A percentile compares a stretch with the other conserved stretches of the same genome.
Conservation (phyloP, 1,284 basidiomycete genomes). For the Flammula alnicola region DNA sequence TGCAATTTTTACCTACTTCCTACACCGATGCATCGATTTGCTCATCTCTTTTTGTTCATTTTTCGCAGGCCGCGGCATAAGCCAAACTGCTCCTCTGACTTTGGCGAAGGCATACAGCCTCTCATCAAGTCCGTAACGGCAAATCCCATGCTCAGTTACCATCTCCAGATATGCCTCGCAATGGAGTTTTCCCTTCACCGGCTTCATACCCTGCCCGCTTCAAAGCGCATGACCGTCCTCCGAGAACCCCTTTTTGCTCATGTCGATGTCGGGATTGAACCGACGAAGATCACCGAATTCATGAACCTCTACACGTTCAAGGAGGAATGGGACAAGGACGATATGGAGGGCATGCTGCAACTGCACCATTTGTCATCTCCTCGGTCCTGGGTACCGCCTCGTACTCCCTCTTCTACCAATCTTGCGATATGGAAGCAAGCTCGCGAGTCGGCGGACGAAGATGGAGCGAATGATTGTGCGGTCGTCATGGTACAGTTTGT, state of each 20-base stretch:
- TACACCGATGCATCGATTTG: not conserved
- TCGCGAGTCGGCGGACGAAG: conserved; percentile 14
- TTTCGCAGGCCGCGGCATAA: conserved; percentile 19
- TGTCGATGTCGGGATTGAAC: conserved; percentile 26
- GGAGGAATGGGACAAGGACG: conserved; percentile 17
- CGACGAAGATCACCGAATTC: conserved; percentile 21
- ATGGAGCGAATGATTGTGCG: conserved; percentile 11
- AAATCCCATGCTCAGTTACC: conserved; percentile 22
- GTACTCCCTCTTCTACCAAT: conserved; percentile 3
- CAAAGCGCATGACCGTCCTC: conserved; percentile 8
- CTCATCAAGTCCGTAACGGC: conserved; percentile 20
- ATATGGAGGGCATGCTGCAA: conserved; percentile 24
- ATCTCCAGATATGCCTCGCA: conserved; percentile 20
- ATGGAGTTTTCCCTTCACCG: conserved; percentile 16
- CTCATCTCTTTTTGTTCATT: not conserved
- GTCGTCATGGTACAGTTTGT: conserved; percentile 21
- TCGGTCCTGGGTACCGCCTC: conserved; percentile 10
- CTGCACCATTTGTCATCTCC: conserved; percentile 17
- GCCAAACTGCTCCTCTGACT: conserved; percentile 10
- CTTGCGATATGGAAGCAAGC: conserved; percentile 15
- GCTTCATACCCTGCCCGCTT: not conserved
- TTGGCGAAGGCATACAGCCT: conserved; percentile 17
- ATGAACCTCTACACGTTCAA: conserved; percentile 21
- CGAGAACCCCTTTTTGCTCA: conserved; percentile 15
- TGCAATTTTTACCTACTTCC: not conserved